phyloP scores from a whole-genome alignment of 1,139 yeast genomes.

The Pichia sp. region DNA sequence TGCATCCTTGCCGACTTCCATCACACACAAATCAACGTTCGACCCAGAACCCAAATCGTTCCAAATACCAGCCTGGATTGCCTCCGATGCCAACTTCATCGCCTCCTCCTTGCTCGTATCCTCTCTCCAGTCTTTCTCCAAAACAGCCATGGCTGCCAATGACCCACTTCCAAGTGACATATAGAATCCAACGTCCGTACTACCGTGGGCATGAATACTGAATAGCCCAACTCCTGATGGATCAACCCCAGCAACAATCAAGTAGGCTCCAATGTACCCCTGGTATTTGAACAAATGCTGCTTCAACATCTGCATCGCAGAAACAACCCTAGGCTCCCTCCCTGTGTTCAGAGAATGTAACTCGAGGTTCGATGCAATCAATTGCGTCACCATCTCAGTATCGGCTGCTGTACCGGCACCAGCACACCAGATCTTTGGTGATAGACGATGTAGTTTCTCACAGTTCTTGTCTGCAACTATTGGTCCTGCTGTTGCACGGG shows the following conservation, averaged over 20 bases:
- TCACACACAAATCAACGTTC: constrained; percentile 92
- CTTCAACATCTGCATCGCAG: constrained; percentile 87
- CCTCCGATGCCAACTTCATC: constrained; percentile 80
- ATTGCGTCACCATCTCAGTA: constrained; percentile 92
- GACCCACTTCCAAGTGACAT: constrained; percentile 95
- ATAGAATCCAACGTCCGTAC: constrained; percentile 92
- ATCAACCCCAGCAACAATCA: constrained; percentile 95
- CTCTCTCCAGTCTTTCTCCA: constrained; percentile 82
- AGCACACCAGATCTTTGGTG: constrained; percentile 98
- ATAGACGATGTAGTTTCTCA: constrained; percentile 86
- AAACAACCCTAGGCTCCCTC: constrained; percentile 87
- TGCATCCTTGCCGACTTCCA: constrained; percentile 90
- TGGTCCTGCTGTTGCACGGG: constrained; percentile 93
- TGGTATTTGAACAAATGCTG: constrained; percentile 95
- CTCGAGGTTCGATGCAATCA: constrained; percentile 86
- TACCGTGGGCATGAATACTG: constrained; percentile 95
- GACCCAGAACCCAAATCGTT: constrained; percentile 98
- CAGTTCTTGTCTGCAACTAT: constrained; percentile 98
- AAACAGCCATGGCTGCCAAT: constrained; percentile 97
- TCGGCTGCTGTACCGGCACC: constrained; percentile 99
- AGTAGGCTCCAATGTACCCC: constrained; percentile 94
- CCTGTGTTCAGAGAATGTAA: constrained; percentile 78
- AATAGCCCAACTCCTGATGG: constrained; percentile 93
- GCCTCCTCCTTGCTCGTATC: constrained; percentile 84
- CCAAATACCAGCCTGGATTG: constrained; percentile 98